Evolutionary conservation across 2,329 filamentous ascomycete genomes (phyloP).

Genomic region (Daldinia sp.): DNA sequence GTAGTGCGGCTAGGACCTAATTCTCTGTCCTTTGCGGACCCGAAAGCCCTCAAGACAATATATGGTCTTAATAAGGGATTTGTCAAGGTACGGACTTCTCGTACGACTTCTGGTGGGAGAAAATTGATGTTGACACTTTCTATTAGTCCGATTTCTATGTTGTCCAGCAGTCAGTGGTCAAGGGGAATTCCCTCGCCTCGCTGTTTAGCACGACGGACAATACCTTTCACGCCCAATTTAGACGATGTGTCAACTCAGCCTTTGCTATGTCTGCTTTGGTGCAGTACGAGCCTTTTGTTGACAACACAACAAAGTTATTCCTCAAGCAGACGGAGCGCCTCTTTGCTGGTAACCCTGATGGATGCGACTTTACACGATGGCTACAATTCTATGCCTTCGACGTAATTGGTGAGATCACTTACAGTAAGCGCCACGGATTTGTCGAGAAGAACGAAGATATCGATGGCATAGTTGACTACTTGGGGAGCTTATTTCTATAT

Average conservation of each 20-base stretch:
- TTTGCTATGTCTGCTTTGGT: slow-evolving; percentile 83
- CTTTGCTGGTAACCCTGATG: slow-evolving; percentile 59
- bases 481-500: slow-evolving; percentile 75
- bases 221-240: slow-evolving; percentile 79
- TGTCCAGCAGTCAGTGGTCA: slow-evolving; percentile 78
- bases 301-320: slow-evolving; percentile 79
- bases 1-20: slow-evolving; percentile 83
- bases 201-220: slow-evolving; percentile 84
- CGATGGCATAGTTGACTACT: slow-evolving; percentile 76
- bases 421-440: slow-evolving; percentile 80
- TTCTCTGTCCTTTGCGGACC: slow-evolving; percentile 77
- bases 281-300: slow-evolving; percentile 84
- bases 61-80: slow-evolving; percentile 88
- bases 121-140: slow-evolving; percentile 24
- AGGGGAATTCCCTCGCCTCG: slow-evolving; percentile 75
- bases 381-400: slow-evolving; percentile 86
- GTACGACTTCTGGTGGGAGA: background rate
- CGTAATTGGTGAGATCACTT: slow-evolving; percentile 82
- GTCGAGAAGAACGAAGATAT: slow-evolving; percentile 80
- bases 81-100: slow-evolving; percentile 68
- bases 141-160: slow-evolving; percentile 81
- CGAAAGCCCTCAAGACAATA: slow-evolving; percentile 78
- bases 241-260: slow-evolving; percentile 79
- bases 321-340: slow-evolving; percentile 70
- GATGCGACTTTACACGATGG: slow-evolving; percentile 77